Evolutionary conservation across 2,329 filamentous ascomycete genomes (phyloP).

Genomic region (Hirsutella rhossiliensis): DNA sequence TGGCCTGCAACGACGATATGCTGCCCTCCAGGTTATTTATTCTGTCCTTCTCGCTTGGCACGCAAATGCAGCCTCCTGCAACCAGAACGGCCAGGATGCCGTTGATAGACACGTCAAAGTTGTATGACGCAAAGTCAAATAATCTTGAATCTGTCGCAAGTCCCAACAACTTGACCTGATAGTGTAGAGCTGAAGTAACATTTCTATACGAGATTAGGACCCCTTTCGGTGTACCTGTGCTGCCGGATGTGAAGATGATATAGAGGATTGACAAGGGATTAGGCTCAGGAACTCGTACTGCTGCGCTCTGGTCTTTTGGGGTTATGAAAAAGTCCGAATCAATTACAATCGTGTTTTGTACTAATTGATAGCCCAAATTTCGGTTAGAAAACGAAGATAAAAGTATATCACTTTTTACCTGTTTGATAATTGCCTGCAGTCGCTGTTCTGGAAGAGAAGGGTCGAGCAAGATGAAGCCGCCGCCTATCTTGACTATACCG

Average conservation of each 20-base stretch:
- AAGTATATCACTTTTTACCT: background rate
- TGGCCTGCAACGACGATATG: background rate
- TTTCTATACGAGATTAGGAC: slow-evolving; percentile 1
- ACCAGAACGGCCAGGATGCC: background rate
- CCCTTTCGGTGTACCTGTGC: slow-evolving; percentile 8
- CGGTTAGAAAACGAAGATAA: background rate
- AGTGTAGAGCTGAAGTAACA: background rate
- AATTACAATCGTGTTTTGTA: background rate
- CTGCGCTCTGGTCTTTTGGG: too few species aligned
- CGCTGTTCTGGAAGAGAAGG: background rate
- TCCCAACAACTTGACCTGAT: slow-evolving; percentile 2
- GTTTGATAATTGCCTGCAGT: background rate
- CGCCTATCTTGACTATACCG: slow-evolving; percentile 12
- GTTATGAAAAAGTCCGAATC: background rate
- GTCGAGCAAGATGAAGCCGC: slow-evolving; percentile 3
- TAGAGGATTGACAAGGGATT: slow-evolving; percentile 4
- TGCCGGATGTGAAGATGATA: slow-evolving; percentile 9
- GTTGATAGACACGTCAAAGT: background rate
- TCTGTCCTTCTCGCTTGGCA: background rate
- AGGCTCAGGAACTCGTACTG: background rate
- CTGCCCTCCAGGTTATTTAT: background rate
- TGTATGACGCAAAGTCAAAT: slow-evolving; percentile 3
- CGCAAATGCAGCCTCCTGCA: slow-evolving; percentile 1
- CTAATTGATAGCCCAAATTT: background rate
- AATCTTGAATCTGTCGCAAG: slow-evolving; percentile 1